A percentile compares a stretch with the other conserved stretches of the same genome.
phyloP scores from a whole-genome alignment of 1,284 basidiomycete genomes.

The Ustanciosporium gigantosporum region DNA sequence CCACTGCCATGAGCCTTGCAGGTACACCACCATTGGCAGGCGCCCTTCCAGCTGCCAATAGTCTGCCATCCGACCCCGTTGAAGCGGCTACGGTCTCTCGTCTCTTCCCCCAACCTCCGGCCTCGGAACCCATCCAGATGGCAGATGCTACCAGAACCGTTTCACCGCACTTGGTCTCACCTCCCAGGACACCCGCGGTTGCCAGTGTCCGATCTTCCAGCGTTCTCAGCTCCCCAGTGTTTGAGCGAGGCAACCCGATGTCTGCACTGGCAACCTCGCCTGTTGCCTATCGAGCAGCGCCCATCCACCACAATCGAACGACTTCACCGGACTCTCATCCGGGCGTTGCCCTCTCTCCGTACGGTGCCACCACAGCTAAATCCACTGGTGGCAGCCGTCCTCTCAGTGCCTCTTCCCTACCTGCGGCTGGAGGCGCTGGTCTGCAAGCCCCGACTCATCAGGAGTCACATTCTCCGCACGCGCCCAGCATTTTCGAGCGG shows the following conservation, averaged over 20 bases:
- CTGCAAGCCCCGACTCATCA: neutral
- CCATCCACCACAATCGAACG: neutral
- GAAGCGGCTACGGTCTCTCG: constrained; percentile 47
- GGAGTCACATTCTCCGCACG: constrained; percentile 5
- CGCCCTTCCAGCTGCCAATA: constrained; percentile 50
- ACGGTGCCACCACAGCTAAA: neutral
- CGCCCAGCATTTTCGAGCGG: constrained; percentile 56
- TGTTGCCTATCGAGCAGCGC: neutral
- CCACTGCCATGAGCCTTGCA: constrained; percentile 4
- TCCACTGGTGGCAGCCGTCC: neutral
- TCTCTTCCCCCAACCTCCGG: constrained; percentile 53
- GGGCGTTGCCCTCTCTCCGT: neutral
- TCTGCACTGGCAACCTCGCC: constrained; percentile 3
- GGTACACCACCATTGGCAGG: neutral
- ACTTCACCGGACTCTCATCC: neutral
- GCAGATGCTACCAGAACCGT: constrained; percentile 9
- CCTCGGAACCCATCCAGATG: constrained; percentile 18
- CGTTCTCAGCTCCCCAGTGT: constrained; percentile 11
- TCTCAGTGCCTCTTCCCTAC: neutral
- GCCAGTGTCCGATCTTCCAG: constrained; percentile 11
- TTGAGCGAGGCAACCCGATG: constrained; percentile 21
- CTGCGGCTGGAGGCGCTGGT: neutral
- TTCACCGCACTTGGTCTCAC: constrained; percentile 24
- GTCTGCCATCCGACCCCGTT: constrained; percentile 49
- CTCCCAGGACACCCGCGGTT: constrained; percentile 19